Evolutionary conservation across 345 rosid species (phyloP), one percentile per base, ranked within the genome.

Genomic region (Combretum micranthum): DNA sequence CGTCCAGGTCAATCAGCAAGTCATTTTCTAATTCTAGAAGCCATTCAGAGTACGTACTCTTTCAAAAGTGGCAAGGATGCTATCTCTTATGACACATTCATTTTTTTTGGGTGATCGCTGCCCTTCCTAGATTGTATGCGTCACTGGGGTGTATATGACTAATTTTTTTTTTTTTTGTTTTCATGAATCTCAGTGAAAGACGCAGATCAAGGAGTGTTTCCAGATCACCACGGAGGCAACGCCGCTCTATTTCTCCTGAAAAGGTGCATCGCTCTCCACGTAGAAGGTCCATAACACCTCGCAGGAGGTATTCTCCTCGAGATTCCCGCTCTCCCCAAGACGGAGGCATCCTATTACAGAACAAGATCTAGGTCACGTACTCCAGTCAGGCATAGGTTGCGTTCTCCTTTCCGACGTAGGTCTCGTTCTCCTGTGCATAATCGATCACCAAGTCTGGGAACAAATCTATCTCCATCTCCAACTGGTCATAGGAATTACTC

Each of bases 171-270:
- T 21, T 47, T 3, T 21, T 4, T 47, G 4, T 10, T 45, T 18
- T 20, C 17, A 9, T 21, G 57, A 39, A 52, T 53, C 52, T 58
- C 49, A 78, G 69, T 79, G 80, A 61, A 42, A 65, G 68, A 49
- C 72, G 44, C 50, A 85, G 74, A 57, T 79, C 86, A 23, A 85
- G 90, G 80, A 89, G 94, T 64, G 37, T 82, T 21, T 87, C 99
- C 3, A 72, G 74, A 70, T 90, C 97, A 72, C 81, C 80, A 47
- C 53, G 54, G 45, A 62, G 42, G 13, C 69, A 66, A n/a, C 56
- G 59, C 21, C 69, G 60, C 20, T 71, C 86, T 12, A 15, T 69
- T 63, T 77, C 84, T 53, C 64, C 72, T 59, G 74, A 71, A 22
- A 67, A 68, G 43, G 47, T 21, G 16, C 32, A 23, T 22, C 59